These are phyloP conservation scores for Thalia dealbata DNA, from an alignment of 176 grass and related monocot species.

Conservation along the genomic window DNA sequence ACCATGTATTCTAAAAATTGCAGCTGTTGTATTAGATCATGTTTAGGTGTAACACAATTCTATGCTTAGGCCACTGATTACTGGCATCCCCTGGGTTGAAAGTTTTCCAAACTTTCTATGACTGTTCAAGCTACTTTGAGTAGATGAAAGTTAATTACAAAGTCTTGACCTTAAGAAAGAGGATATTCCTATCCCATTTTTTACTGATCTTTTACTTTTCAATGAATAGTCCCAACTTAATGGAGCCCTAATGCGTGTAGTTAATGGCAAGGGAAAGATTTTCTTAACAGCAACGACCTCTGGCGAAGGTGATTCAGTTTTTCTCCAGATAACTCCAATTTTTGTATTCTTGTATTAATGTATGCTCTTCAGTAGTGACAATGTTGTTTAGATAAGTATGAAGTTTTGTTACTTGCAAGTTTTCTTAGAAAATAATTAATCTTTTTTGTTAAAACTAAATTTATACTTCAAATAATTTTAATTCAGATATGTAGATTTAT, in stretches of 20 bases:
- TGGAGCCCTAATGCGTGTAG: slow-evolving; percentile 18
- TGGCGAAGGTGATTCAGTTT: slow-evolving; percentile 15
- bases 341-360: neutral
- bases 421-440: neutral
- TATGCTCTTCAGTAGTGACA: neutral
- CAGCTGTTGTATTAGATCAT: neutral
- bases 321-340: neutral
- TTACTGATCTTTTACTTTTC: neutral
- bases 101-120: neutral
- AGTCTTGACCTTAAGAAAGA: neutral
- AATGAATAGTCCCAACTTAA: slow-evolving; percentile 1
- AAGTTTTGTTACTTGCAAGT: neutral
- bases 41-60: neutral
- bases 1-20: neutral
- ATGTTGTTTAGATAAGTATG: neutral
- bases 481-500: too few species aligned
- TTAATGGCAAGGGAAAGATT: slow-evolving; percentile 15
- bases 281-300: slow-evolving; percentile 12
- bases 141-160: neutral
- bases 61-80: neutral
- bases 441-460: neutral
- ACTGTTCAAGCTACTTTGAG: too few species aligned
- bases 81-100: neutral
- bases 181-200: neutral
- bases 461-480: too few species aligned